These are phyloP conservation scores for Plenodomus lindquistii DNA, from an alignment of 2,329 filamentous ascomycete genomes.

Conservation along the genomic window DNA sequence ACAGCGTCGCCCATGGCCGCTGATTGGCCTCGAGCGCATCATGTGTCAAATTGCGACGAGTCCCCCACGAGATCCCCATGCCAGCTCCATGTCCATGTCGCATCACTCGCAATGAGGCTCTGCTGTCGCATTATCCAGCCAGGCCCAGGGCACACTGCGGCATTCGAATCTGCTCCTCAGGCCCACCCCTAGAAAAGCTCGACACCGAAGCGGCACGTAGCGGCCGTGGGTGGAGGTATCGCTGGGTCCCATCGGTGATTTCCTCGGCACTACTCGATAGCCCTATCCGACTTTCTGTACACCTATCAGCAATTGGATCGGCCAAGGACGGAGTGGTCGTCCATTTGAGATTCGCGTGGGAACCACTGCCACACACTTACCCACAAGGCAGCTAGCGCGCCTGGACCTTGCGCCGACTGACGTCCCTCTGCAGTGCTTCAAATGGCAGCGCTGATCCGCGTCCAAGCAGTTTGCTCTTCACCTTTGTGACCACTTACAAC, in stretches of 20 bases:
- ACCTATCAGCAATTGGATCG: constrained; percentile 10
- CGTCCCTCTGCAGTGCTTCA: constrained; percentile 33
- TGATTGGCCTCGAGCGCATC: background rate
- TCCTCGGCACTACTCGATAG: constrained; percentile 13
- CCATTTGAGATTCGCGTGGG: constrained; percentile 27
- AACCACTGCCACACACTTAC: constrained; percentile 11
- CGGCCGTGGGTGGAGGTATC: constrained; percentile 4
- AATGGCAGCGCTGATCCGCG: constrained; percentile 28
- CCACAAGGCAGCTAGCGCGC: constrained; percentile 25
- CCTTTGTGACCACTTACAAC: constrained; percentile 19
- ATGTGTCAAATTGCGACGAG: background rate
- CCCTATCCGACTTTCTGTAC: constrained; percentile 13
- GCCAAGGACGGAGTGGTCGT: constrained; percentile 22
- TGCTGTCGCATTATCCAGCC: background rate
- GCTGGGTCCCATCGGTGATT: constrained; percentile 18
- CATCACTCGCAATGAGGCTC: background rate
- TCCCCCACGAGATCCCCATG: background rate
- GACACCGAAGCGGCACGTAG: constrained; percentile 8
- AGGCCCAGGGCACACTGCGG: constrained; percentile 1
- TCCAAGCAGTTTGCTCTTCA: constrained; percentile 5
- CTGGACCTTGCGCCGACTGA: constrained; percentile 28
- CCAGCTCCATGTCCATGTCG: background rate
- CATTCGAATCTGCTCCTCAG: constrained; percentile 4
- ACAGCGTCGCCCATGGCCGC: background rate
- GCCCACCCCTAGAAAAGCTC: constrained; percentile 21